A percentile compares a stretch with the other conserved stretches of the same genome.
phyloP scores from a whole-genome alignment of 73 alveolate genomes.

The Stentor roeselii region DNA sequence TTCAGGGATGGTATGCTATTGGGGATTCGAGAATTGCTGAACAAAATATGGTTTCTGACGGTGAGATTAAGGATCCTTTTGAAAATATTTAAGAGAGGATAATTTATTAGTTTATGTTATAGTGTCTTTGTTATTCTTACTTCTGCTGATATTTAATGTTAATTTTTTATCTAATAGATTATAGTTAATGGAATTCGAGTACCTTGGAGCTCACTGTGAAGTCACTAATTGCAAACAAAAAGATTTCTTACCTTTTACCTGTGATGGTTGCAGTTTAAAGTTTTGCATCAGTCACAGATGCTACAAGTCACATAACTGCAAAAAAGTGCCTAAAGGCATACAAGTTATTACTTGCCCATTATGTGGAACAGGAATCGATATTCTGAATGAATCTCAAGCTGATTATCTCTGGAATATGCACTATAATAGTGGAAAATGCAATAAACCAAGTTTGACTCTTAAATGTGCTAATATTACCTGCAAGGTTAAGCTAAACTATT shows the following conservation, averaged over 20 bases:
- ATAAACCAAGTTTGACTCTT: background rate
- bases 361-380: conserved; percentile 34
- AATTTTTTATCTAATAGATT: too few relatives aligned
- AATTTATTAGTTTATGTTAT: too few relatives aligned
- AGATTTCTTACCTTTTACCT: conserved; percentile 54
- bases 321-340: conserved; percentile 20
- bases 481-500: conserved; percentile 6
- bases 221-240: conserved; percentile 24
- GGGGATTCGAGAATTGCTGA: conserved; percentile 25
- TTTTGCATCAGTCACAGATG: conserved; percentile 36
- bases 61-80: background rate
- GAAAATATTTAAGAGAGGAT: background rate
- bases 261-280: conserved; percentile 45
- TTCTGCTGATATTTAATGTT: too few relatives aligned
- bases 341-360: conserved; percentile 56
- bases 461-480: conserved; percentile 33
- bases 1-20: conserved; percentile 15
- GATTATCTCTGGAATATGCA: conserved; percentile 38
- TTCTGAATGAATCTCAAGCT: conserved; percentile 39
- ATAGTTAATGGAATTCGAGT: conserved; percentile 56
- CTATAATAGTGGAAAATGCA: conserved; percentile 30
- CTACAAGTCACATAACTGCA: conserved; percentile 26
- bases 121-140: too few relatives aligned
- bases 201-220: conserved; percentile 56
- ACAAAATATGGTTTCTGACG: background rate